Conservation (phyloP, 805 yeast species). For the Priceomyces fermenticarens region DNA sequence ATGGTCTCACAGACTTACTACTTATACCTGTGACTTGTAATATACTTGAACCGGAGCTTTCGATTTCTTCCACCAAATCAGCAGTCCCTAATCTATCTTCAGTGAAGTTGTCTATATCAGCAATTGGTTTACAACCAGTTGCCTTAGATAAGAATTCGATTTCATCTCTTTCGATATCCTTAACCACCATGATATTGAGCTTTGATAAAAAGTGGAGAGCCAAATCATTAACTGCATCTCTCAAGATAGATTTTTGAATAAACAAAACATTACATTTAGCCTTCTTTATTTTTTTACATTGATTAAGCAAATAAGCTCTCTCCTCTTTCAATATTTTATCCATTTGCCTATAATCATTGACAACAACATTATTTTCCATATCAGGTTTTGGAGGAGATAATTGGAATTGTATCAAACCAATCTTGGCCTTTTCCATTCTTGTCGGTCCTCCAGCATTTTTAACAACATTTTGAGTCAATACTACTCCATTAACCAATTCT, state of each 20-base stretch:
- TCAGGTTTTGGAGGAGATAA: constrained; percentile 96
- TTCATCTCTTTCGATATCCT: constrained; percentile 95
- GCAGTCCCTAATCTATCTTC: constrained; percentile 93
- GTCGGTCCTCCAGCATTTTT: constrained; percentile 94
- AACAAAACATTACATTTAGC: constrained; percentile 91
- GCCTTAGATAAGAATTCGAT: constrained; percentile 84
- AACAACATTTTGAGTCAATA: constrained; percentile 83
- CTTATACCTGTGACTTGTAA: constrained; percentile 80
- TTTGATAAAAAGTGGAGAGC: constrained; percentile 93
- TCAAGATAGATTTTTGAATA: constrained; percentile 87
- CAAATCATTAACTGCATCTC: constrained; percentile 93
- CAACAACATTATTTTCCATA: constrained; percentile 96
- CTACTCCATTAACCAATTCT: constrained; percentile 88
- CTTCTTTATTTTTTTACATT: constrained; percentile 94
- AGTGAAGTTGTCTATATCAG: constrained; percentile 88
- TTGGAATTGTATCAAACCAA: constrained; percentile 90
- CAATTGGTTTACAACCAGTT: constrained; percentile 92
- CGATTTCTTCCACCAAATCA: constrained; percentile 88
- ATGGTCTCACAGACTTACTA: constrained; percentile 52
- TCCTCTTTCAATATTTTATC: constrained; percentile 97
- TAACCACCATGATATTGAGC: constrained; percentile 88
- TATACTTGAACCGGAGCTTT: constrained; percentile 84
- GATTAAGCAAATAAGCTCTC: constrained; percentile 89
- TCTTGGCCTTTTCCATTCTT: constrained; percentile 88
- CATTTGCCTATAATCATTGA: constrained; percentile 98